These are phyloP conservation scores for Fragilaria crotonensis DNA, from an alignment of 108 stramenopile species.

Conservation along the genomic window DNA sequence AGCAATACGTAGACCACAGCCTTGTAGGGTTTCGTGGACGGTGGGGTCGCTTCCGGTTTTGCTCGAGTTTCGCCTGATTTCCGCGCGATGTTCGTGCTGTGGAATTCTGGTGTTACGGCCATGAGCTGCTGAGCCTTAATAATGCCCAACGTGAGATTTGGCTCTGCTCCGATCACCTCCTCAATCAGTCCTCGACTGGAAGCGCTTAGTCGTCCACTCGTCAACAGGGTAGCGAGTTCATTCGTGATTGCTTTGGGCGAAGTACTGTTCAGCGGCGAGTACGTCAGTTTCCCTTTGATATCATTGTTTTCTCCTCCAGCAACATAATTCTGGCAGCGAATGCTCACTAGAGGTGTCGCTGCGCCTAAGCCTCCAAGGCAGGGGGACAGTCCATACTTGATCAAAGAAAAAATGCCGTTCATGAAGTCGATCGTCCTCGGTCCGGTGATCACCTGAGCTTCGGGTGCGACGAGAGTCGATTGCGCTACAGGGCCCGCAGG, in stretches of 20 bases:
- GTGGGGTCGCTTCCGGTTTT: not conserved
- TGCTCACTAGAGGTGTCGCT: not conserved
- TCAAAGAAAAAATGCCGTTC: conserved; percentile 41
- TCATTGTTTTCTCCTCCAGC: not conserved
- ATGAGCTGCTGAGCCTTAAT: conserved; percentile 19
- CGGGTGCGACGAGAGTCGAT: conserved; percentile 38
- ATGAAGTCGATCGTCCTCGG: conserved; percentile 25
- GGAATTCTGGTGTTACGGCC: conserved; percentile 27
- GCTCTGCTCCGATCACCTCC: not conserved
- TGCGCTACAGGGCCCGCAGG: conserved; percentile 33
- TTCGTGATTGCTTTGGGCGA: conserved; percentile 15
- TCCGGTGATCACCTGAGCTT: conserved; percentile 29
- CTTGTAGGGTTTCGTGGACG: conserved; percentile 39
- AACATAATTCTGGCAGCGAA: not conserved
- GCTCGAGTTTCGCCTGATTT: conserved; percentile 2
- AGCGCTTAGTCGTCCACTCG: conserved; percentile 42
- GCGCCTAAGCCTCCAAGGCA: conserved; percentile 36
- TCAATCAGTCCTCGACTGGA: conserved; percentile 10
- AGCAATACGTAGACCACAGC: conserved; percentile 54
- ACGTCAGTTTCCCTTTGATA: not conserved
- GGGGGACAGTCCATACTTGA: conserved; percentile 46
- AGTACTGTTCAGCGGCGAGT: not conserved
- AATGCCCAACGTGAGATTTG: not conserved
- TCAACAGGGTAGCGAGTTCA: conserved; percentile 49
- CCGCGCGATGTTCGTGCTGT: conserved; percentile 16